Percentiles rank a stretch among this genome's conserved stretches.
phyloP scores from a whole-genome alignment of 768 basidiomycete genomes.

The Cystofilobasidium bisporidii region DNA sequence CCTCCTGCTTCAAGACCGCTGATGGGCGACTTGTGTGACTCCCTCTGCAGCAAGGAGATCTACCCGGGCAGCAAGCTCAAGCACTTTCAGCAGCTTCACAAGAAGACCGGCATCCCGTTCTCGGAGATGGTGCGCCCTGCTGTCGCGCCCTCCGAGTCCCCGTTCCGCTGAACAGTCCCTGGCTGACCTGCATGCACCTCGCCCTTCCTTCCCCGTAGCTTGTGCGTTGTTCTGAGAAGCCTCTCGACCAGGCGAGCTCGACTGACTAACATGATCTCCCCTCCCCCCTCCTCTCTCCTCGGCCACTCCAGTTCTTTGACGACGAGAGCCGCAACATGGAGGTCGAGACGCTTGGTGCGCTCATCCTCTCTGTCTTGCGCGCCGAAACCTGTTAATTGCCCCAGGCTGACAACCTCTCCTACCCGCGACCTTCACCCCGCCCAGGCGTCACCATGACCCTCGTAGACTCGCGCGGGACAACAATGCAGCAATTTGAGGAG shows the following conservation, averaged over 20 bases:
- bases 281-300: conserved; percentile 32
- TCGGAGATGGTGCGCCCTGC: conserved; percentile 57
- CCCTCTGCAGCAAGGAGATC: conserved; percentile 13
- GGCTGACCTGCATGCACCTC: too few species aligned
- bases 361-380: conserved; percentile 14
- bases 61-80: conserved; percentile 63
- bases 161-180: too few species aligned
- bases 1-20: too few species aligned
- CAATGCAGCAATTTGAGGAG: conserved; percentile 54
- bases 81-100: conserved; percentile 67
- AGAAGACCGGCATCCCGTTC: conserved; percentile 65
- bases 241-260: too few species aligned
- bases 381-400: neutral
- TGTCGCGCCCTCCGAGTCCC: neutral
- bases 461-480: conserved; percentile 52
- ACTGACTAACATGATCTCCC: conserved; percentile 4
- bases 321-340: conserved; percentile 58
- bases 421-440: neutral
- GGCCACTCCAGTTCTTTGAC: conserved; percentile 66
- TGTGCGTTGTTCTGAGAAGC: too few species aligned
- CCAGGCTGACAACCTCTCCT: neutral
- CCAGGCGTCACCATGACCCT: conserved; percentile 74
- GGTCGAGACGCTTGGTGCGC: conserved; percentile 48
- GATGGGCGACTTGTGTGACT: too few species aligned
- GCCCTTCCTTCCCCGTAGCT: too few species aligned